These are phyloP conservation scores for Trypanosoma theileri DNA, from an alignment of 208 protist species.

Conservation along the genomic window DNA sequence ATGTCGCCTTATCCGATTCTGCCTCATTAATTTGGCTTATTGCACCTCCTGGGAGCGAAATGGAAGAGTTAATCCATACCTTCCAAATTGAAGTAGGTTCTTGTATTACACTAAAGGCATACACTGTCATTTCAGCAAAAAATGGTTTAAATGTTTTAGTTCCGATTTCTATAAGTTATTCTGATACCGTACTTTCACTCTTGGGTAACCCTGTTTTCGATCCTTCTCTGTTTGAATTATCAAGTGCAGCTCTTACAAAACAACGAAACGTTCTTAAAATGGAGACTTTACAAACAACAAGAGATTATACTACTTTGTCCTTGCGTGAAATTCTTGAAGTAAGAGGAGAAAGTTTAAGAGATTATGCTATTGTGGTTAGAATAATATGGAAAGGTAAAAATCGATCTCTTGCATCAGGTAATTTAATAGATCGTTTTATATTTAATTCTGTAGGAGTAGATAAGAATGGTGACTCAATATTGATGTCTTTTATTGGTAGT, in stretches of 20 bases:
- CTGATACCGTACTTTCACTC: conserved; percentile 44
- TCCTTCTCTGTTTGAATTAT: conserved; percentile 43
- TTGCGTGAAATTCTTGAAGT: conserved; percentile 42
- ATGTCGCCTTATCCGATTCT: conserved; percentile 66
- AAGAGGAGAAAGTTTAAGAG: conserved; percentile 33
- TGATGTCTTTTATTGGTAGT: conserved; percentile 29
- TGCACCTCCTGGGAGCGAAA: conserved; percentile 45
- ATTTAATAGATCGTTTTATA: conserved; percentile 17
- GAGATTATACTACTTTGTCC: conserved; percentile 23
- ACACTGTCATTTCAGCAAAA: conserved; percentile 47
- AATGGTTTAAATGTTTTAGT: conserved; percentile 80
- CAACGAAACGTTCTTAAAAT: conserved; percentile 1
- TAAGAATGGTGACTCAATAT: conserved; percentile 46
- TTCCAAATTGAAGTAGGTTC: conserved; percentile 79
- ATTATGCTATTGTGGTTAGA: conserved; percentile 49
- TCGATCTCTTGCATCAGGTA: conserved; percentile 7
- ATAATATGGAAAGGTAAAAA: conserved; percentile 59
- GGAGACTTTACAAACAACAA: neutral
- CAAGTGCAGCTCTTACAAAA: conserved; percentile 38
- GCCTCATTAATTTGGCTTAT: conserved; percentile 61
- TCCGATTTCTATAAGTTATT: conserved; percentile 38
- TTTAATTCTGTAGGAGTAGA: conserved; percentile 59
- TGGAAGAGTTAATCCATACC: conserved; percentile 52
- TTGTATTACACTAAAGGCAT: conserved; percentile 52
- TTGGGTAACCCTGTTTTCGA: conserved; percentile 51